Percentiles rank a stretch among this genome's conserved stretches.
phyloP scores from a whole-genome alignment of 2,329 filamentous ascomycete genomes.

The Biscogniauxia sp. region DNA sequence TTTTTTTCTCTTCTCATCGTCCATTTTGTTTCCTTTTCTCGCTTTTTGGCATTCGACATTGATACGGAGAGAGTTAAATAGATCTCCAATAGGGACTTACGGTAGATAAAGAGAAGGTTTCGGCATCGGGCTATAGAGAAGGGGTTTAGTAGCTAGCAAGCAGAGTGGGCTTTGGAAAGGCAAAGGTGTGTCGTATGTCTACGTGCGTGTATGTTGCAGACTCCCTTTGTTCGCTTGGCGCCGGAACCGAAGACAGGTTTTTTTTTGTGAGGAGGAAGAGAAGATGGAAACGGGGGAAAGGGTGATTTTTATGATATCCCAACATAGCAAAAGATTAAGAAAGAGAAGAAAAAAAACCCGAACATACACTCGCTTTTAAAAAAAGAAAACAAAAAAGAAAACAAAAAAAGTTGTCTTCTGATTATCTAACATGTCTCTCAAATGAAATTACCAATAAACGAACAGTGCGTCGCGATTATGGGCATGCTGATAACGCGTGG shows the following conservation, averaged over 20 bases:
- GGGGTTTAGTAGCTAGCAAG: background rate
- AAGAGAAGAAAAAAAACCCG: background rate
- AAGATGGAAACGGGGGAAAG: background rate
- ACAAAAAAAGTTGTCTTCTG: background rate
- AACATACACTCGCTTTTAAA: background rate
- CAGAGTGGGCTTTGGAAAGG: background rate
- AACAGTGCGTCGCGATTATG: background rate
- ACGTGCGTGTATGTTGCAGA: background rate
- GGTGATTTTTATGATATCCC: background rate
- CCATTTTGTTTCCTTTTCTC: background rate
- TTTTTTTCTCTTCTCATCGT: background rate
- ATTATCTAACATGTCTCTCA: background rate
- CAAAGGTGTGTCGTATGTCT: background rate
- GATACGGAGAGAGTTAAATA: slow-evolving; percentile 1
- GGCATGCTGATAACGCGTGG: background rate
- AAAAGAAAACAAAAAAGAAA: background rate
- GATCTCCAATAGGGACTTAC: slow-evolving; percentile 1
- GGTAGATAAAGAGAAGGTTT: background rate
- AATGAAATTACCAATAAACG: background rate
- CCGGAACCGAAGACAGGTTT: background rate
- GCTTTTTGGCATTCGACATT: slow-evolving; percentile 1
- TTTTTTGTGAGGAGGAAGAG: background rate
- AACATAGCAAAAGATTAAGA: background rate
- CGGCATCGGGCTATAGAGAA: background rate
- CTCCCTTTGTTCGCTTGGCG: background rate